phyloP scores from a whole-genome alignment of 225 moss, liverwort and hornwort genomes.

The Antitrichia curtipendula region DNA sequence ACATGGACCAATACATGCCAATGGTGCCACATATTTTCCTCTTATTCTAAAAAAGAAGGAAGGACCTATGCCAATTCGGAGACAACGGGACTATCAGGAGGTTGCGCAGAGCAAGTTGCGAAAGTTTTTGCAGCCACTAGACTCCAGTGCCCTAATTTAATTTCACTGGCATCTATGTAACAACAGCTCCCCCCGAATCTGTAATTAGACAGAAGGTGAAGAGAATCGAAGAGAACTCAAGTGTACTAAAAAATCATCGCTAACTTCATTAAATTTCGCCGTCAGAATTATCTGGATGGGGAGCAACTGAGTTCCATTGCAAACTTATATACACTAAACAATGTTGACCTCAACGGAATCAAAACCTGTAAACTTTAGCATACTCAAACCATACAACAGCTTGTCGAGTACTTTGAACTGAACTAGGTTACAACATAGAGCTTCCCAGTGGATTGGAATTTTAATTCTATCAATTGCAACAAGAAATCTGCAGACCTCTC shows the following conservation, averaged over 20 bases:
- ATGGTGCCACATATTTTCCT: not conserved
- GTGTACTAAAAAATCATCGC: not conserved
- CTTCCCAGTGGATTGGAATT: not conserved
- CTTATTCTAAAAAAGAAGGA: not conserved
- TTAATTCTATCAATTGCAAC: not conserved
- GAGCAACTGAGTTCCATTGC: not conserved
- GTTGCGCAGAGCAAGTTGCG: not conserved
- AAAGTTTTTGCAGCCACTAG: not conserved
- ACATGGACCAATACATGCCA: not conserved
- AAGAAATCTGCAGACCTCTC: not conserved
- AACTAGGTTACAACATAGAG: not conserved
- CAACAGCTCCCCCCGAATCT: not conserved
- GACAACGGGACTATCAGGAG: not conserved
- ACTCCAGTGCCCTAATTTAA: not conserved
- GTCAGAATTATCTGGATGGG: not conserved
- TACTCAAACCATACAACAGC: not conserved
- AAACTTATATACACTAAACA: not conserved
- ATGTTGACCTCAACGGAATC: not conserved
- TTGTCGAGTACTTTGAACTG: not conserved
- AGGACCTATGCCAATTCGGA: not conserved
- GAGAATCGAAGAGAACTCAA: not conserved
- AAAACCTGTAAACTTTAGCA: not conserved
- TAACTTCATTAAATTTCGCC: not conserved
- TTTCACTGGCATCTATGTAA: not conserved
- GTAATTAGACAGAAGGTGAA: not conserved